phyloP scores from a whole-genome alignment of 345 rosid species.

The Eucalyptus leucophloia region DNA sequence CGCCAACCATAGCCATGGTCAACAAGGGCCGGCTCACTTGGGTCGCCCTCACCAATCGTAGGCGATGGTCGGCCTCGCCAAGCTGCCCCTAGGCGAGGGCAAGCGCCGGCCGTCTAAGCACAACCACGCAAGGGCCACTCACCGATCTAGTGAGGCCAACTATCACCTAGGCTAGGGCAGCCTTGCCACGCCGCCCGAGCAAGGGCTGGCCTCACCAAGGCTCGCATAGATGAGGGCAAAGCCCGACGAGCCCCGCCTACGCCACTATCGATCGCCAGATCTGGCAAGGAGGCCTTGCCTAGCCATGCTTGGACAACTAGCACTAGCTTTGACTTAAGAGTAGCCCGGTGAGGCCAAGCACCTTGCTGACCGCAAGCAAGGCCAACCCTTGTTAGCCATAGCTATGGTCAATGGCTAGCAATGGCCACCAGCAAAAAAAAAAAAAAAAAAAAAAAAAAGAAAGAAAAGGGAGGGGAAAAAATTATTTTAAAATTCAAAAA shows the following conservation, averaged over 20 bases:
- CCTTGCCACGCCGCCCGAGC: accelerated
- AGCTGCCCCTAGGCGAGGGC: accelerated
- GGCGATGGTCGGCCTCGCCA: accelerated
- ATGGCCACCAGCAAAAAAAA: no score
- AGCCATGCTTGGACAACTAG: no score
- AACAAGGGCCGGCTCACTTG: accelerated
- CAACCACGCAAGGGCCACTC: accelerated
- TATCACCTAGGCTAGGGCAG: accelerated
- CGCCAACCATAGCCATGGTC: accelerated
- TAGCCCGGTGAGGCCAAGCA: no score
- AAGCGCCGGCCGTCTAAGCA: accelerated
- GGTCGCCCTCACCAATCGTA: accelerated
- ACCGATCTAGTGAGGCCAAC: no score
- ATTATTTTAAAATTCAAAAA: no score
- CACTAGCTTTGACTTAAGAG: accelerated
- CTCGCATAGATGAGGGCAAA: no score
- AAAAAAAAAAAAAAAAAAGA: no score
- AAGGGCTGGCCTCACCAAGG: no score
- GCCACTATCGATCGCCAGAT: accelerated
- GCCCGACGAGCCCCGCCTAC: accelerated
- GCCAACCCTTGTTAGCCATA: no score
- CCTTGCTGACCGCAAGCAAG: no score
- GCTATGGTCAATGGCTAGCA: no score
- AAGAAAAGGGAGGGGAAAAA: no score
- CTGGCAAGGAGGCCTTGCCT: accelerated